Conservation (phyloP, 148 eudicot genomes). For the Chenopodium formosanum region DNA sequence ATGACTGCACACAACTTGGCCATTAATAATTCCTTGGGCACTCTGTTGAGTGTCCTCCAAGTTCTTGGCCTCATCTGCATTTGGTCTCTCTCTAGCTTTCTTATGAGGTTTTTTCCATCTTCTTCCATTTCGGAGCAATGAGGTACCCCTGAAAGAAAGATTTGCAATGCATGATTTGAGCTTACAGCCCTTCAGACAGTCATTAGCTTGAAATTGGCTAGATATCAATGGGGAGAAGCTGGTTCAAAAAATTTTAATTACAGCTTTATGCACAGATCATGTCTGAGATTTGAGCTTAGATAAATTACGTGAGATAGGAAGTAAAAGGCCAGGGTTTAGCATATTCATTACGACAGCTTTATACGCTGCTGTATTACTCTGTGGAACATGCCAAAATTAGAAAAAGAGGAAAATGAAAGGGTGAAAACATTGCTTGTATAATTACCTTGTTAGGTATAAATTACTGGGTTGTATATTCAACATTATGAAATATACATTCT, state of each 20-base stretch:
- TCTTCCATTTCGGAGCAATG: slow-evolving; percentile 26
- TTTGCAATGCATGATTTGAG: not conserved
- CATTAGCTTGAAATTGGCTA: not conserved
- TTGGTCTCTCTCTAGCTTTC: slow-evolving; percentile 94
- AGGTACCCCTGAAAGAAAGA: slow-evolving; percentile 11
- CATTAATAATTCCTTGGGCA: slow-evolving; percentile 77
- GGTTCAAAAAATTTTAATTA: not conserved
- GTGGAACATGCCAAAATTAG: not conserved
- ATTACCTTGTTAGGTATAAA: not conserved
- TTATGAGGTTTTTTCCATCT: slow-evolving; percentile 67
- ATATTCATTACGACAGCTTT: not conserved
- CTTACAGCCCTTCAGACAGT: not conserved
- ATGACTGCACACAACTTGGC: slow-evolving; percentile 90
- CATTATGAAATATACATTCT: slow-evolving; percentile 11
- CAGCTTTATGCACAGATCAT: not conserved
- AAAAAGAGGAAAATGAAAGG: not conserved
- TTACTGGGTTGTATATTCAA: not conserved
- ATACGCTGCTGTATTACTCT: slow-evolving; percentile 1
- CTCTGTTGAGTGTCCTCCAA: slow-evolving; percentile 79
- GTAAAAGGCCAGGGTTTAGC: not conserved
- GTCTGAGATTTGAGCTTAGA: not conserved
- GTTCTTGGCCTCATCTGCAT: slow-evolving; percentile 83
- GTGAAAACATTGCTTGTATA: slow-evolving; percentile 10
- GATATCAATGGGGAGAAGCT: not conserved
- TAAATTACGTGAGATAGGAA: not conserved